Evolutionary conservation across 495 filamentous ascomycete species (phyloP), one percentile per base, ranked within the genome.

Genomic region (Penicillium coprophilum): DNA sequence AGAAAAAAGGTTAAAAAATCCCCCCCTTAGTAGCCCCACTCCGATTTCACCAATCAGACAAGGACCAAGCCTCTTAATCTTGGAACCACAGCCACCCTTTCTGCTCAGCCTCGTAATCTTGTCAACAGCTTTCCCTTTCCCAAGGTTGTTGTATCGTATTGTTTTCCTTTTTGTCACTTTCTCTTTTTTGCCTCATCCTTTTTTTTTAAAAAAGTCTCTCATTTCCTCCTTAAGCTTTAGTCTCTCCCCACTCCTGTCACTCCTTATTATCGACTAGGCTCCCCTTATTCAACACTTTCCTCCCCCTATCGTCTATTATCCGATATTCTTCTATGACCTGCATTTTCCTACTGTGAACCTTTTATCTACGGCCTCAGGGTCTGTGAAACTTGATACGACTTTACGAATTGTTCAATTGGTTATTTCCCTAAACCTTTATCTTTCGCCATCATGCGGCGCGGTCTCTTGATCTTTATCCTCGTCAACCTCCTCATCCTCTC

Each of bases 381-480:
- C 36, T 41, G 30, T 45, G 43, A 45, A 47, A 17, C 23, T 39
- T 28, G 34, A 52, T 39, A 43, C 50, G 50, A 52, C 11, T 31
- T 32, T 19, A 43, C 48, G 43, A 41, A 21, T 24, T 38, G 8
- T 27, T 53, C 47, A 32, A 46, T 50, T 45, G 48, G 36, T 53
- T 31, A 39, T 46, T 17, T 48, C 46, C 3, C 46, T 43, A n/a
- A 4, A 44, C 28, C 21, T 38, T 28, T 28, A 11, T 4, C 48
- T 39, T 46, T 56, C 32, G 46, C 15, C 76, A 82, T 46, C 46
- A 88, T 88, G 85, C 78, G 85, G 50, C 81, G 82, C 65, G 84
- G 85, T 56, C 73, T 85, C 52, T 55, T 84, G 39, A 77, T 87
- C 62, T 88, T 88, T 72, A 62, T 87, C 28, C 47, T 87, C 44